Conservation (phyloP, 2,329 filamentous ascomycete genomes). For the Arthrobotrys iridis region DNA sequence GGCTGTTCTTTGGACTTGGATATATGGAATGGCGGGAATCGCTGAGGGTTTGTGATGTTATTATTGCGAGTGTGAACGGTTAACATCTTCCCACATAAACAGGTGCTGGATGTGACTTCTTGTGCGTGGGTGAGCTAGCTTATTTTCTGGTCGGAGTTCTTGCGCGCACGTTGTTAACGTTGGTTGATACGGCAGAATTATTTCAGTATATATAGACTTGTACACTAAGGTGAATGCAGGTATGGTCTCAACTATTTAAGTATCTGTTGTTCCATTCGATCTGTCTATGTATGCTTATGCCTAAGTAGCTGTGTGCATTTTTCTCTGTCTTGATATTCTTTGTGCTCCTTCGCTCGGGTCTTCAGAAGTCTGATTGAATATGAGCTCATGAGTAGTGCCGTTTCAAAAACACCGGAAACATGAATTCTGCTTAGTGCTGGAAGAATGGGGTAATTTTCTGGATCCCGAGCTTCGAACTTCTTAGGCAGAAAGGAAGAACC, state of each 20-base stretch:
- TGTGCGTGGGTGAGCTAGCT: constrained; percentile 43
- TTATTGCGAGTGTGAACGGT: constrained; percentile 46
- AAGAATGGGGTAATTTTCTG: constrained; percentile 54
- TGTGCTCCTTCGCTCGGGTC: constrained; percentile 17
- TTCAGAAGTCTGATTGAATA: constrained; percentile 2
- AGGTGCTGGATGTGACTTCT: constrained; percentile 25
- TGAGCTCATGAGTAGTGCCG: constrained; percentile 29
- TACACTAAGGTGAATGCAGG: too few species aligned
- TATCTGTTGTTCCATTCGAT: too few species aligned
- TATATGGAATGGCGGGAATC: constrained; percentile 40
- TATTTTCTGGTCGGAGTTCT: constrained; percentile 20
- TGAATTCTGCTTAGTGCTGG: constrained; percentile 31
- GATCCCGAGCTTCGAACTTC: constrained; percentile 54
- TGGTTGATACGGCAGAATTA: constrained; percentile 9
- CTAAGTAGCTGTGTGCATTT: background rate
- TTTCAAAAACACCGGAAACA: constrained; percentile 38
- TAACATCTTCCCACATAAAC: constrained; percentile 41
- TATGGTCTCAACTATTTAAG: too few species aligned
- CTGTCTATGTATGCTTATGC: too few species aligned
- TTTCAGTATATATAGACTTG: too few species aligned
- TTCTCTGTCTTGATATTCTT: constrained; percentile 12
- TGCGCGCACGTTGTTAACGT: constrained; percentile 24
- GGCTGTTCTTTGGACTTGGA: background rate
- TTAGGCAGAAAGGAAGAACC: constrained; percentile 54
- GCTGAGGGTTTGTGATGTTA: constrained; percentile 11